These are phyloP conservation scores for Populus euphratica DNA, from an alignment of 345 rosid species.

Conservation along the genomic window DNA sequence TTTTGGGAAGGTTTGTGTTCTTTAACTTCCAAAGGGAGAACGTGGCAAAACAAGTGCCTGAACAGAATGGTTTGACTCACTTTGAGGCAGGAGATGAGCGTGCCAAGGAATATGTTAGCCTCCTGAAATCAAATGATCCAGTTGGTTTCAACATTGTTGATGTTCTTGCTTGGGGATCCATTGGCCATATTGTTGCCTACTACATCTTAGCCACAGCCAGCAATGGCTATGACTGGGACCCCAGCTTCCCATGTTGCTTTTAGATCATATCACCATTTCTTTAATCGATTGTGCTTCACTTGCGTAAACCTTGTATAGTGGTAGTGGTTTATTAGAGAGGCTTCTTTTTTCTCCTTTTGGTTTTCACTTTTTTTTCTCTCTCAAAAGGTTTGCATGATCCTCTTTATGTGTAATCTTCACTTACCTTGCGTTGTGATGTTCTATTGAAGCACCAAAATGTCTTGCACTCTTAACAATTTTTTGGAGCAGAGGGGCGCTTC, in stretches of 20 bases:
- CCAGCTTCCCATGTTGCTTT: conserved; percentile 16
- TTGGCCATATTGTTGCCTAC: conserved; percentile 95
- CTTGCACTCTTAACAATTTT: not conserved
- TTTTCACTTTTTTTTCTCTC: not conserved
- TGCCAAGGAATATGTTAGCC: conserved; percentile 89
- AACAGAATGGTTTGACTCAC: conserved; percentile 89
- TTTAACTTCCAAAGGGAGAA: conserved; percentile 99
- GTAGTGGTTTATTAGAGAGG: not conserved
- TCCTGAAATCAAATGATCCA: conserved; percentile 91
- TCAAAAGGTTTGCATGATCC: not conserved
- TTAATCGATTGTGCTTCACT: not conserved
- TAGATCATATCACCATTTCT: not conserved
- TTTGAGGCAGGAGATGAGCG: conserved; percentile 92
- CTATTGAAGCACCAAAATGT: not conserved
- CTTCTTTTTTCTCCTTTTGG: not conserved
- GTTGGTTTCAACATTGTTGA: conserved; percentile 95
- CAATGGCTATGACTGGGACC: conserved; percentile 66
- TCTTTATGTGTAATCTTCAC: not conserved
- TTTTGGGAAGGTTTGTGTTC: conserved; percentile 93
- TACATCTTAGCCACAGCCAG: conserved; percentile 94
- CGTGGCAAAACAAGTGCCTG: conserved; percentile 93
- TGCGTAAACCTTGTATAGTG: conserved; percentile 6
- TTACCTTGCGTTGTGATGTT: not conserved
- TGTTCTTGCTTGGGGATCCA: conserved; percentile 98
- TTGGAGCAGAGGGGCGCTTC: too few relatives aligned